phyloP scores from a whole-genome alignment of 2,329 filamentous ascomycete genomes.

The Amphichorda felina region DNA sequence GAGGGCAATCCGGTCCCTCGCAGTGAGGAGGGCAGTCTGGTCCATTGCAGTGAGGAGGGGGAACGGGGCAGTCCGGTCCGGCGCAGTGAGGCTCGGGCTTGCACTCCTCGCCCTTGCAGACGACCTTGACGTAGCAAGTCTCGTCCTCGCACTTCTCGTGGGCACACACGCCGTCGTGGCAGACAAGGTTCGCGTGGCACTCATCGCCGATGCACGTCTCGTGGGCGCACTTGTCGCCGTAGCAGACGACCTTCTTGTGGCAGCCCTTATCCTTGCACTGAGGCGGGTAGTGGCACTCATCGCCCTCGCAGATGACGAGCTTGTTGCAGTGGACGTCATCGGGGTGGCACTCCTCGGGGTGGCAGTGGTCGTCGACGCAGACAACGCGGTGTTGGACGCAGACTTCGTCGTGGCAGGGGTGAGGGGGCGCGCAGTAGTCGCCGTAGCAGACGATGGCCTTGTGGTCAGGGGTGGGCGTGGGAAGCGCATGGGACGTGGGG shows the following conservation, averaged over 20 bases:
- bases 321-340: slow-evolving; percentile 5
- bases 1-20: no score
- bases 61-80: slow-evolving; percentile 7
- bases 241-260: slow-evolving; percentile 21
- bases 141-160: slow-evolving; percentile 15
- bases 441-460: slow-evolving; percentile 14
- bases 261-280: slow-evolving; percentile 6
- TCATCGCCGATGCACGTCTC: slow-evolving; percentile 14
- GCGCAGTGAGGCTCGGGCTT: slow-evolving; percentile 9
- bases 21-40: no score
- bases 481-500: slow-evolving; percentile 3
- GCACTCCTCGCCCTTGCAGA: slow-evolving; percentile 15
- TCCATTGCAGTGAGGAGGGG: slow-evolving; percentile 6
- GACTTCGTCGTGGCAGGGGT: slow-evolving; percentile 12
- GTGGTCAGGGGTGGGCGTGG: slow-evolving; percentile 4
- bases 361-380: slow-evolving; percentile 6
- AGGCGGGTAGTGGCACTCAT: slow-evolving; percentile 6
- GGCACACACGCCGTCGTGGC: slow-evolving; percentile 16
- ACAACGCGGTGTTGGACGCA: slow-evolving; percentile 7
- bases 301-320: slow-evolving; percentile 7
- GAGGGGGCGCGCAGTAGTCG: slow-evolving; percentile 6
- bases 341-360: slow-evolving; percentile 5
- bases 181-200: slow-evolving; percentile 18
- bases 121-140: slow-evolving; percentile 16
- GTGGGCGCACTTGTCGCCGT: slow-evolving; percentile 17